Evolutionary conservation across 495 filamentous ascomycete species (phyloP).

Genomic region (Xeromyces bisporus): DNA sequence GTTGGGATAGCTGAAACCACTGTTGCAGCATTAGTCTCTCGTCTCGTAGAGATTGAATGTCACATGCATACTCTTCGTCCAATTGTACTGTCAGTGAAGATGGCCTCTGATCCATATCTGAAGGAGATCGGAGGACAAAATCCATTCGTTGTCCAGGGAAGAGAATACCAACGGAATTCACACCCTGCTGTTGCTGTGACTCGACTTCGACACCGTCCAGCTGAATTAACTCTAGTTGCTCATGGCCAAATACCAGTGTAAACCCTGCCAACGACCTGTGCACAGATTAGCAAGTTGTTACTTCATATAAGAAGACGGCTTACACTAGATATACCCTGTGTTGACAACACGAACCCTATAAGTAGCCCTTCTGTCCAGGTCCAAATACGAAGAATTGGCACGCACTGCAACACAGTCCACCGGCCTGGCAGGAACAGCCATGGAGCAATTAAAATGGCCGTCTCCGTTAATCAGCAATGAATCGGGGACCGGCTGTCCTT

Average conservation of each 20-base stretch:
- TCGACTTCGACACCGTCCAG: constrained; percentile 26
- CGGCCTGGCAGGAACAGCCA: constrained; percentile 30
- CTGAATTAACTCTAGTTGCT: constrained; percentile 16
- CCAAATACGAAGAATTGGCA: constrained; percentile 9
- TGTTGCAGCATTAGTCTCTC: constrained; percentile 3
- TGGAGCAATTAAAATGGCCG: constrained; percentile 31
- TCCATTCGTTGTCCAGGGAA: constrained; percentile 37
- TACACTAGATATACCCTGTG: constrained; percentile 16
- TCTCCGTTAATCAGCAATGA: constrained; percentile 33
- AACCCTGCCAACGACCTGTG: constrained; percentile 28
- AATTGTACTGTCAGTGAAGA: constrained; percentile 20
- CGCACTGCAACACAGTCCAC: constrained; percentile 21
- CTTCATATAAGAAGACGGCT: not conserved
- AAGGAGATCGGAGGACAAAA: constrained; percentile 14
- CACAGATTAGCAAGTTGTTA: no score
- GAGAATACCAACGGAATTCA: constrained; percentile 23
- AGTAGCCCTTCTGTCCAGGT: constrained; percentile 5
- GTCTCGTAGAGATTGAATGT: no score
- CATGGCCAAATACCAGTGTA: constrained; percentile 16
- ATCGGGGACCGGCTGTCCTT: constrained; percentile 35
- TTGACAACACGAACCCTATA: constrained; percentile 23
- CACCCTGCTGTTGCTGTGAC: constrained; percentile 2
- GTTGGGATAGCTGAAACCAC: constrained; percentile 32
- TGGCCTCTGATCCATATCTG: constrained; percentile 1
- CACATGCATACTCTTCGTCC: constrained; percentile 27